Evolutionary conservation across 2,329 filamentous ascomycete genomes (phyloP).

Genomic region (Onygena corvina): DNA sequence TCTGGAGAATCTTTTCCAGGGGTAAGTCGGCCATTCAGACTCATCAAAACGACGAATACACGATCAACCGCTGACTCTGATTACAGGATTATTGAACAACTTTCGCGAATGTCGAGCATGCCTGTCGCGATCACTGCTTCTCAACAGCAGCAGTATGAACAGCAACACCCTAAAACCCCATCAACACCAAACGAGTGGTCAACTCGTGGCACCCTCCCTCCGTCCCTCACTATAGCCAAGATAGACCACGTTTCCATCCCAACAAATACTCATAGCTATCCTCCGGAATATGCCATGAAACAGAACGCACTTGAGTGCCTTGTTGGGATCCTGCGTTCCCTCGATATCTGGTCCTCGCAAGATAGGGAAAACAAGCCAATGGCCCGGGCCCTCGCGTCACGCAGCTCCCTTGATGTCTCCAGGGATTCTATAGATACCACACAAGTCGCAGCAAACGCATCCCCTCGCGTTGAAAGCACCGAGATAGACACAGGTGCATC

Average conservation of each 20-base stretch:
- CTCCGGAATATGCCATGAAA: conserved; percentile 84
- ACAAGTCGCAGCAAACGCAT: conserved; percentile 40
- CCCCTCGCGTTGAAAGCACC: conserved; percentile 46
- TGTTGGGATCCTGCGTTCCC: conserved; percentile 74
- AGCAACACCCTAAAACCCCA: conserved; percentile 51
- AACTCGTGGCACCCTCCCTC: conserved; percentile 69
- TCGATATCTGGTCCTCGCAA: conserved; percentile 86
- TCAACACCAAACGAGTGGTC: conserved; percentile 66
- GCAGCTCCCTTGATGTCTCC: conserved; percentile 46
- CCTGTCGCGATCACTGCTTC: conserved; percentile 61
- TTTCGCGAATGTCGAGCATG: conserved; percentile 73
- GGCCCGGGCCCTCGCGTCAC: conserved; percentile 18
- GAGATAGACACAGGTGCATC: conserved; percentile 47
- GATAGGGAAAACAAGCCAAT: conserved; percentile 36
- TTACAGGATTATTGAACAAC: conserved; percentile 69
- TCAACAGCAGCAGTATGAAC: conserved; percentile 79
- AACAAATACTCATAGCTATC: conserved; percentile 50
- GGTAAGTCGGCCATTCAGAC: conserved; percentile 23
- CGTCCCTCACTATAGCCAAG: conserved; percentile 68
- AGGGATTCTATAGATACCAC: conserved; percentile 64
- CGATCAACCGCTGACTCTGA: conserved; percentile 10
- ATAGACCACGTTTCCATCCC: conserved; percentile 44
- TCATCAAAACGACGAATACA: not conserved
- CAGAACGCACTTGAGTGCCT: conserved; percentile 77
- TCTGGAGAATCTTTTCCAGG: conserved; percentile 93